Percentiles rank a stretch among this genome's conserved stretches.
Conservation (phyloP, 2,329 filamentous ascomycete species). For the Thielaviopsis cerberus region DNA sequence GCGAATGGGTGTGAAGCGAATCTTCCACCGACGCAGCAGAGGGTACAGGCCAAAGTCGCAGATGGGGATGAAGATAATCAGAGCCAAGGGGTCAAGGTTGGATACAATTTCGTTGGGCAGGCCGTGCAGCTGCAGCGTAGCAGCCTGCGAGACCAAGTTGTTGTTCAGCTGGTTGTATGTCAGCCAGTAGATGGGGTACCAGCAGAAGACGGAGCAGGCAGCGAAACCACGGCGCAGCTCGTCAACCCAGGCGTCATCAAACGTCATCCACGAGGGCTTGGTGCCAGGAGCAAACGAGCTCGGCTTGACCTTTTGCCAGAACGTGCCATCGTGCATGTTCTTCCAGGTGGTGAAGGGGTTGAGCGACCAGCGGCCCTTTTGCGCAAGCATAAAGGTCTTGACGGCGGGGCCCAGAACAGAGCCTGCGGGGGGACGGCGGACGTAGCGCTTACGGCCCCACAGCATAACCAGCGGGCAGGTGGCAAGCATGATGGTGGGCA, state of each 20-base stretch:
- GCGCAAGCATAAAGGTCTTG: conserved; percentile 40
- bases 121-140: conserved; percentile 46
- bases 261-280: conserved; percentile 54
- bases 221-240: conserved; percentile 50
- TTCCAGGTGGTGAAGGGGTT: conserved; percentile 44
- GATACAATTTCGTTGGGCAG: conserved; percentile 60
- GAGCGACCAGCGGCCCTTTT: conserved; percentile 49
- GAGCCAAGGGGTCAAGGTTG: conserved; percentile 55
- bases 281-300: conserved; percentile 34
- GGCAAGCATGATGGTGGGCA: conserved; percentile 48
- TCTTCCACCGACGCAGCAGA: conserved; percentile 39
- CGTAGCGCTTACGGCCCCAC: conserved; percentile 40
- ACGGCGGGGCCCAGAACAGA: conserved; percentile 50
- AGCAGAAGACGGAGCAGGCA: conserved; percentile 51
- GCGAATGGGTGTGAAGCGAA: conserved; percentile 57
- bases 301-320: conserved; percentile 55
- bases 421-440: conserved; percentile 39
- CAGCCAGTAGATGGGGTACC: conserved; percentile 45
- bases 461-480: conserved; percentile 44
- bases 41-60: conserved; percentile 53
- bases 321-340: conserved; percentile 34
- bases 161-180: conserved; percentile 34
- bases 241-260: conserved; percentile 64
- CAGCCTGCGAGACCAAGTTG: conserved; percentile 44
- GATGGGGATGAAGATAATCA: conserved; percentile 57